Percentiles rank a stretch among this genome's conserved stretches.
Evolutionary conservation across 2,329 filamentous ascomycete species (phyloP).

Genomic region (Fusarium domesticum): DNA sequence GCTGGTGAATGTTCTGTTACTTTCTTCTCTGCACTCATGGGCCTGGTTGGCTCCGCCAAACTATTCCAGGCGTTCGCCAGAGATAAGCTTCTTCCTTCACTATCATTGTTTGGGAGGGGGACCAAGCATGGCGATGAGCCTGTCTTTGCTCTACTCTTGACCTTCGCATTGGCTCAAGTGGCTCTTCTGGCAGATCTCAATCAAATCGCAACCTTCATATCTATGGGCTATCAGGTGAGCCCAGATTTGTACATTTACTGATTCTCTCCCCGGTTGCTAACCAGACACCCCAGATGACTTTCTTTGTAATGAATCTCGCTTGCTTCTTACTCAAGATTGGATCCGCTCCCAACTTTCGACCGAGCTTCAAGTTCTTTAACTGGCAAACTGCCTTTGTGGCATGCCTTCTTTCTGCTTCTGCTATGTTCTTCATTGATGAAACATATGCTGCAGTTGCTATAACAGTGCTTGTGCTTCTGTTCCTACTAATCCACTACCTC

Average conservation of each 20-base stretch:
- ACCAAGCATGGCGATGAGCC: constrained; percentile 72
- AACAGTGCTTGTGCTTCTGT: constrained; percentile 70
- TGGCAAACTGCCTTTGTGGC: constrained; percentile 78
- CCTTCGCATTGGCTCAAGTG: constrained; percentile 71
- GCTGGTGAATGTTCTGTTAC: constrained; percentile 80
- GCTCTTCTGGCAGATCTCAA: constrained; percentile 82
- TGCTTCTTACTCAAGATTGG: constrained; percentile 85
- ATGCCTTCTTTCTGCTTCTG: constrained; percentile 69
- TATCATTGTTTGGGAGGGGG: constrained; percentile 71
- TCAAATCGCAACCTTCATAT: constrained; percentile 83
- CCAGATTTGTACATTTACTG: neutral
- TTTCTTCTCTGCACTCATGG: constrained; percentile 85
- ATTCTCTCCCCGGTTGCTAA: constrained; percentile 6
- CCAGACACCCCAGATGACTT: constrained; percentile 64
- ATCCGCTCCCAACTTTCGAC: constrained; percentile 84
- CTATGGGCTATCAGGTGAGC: constrained; percentile 76
- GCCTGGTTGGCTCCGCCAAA: constrained; percentile 80
- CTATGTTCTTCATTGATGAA: constrained; percentile 89
- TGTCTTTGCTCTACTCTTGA: constrained; percentile 70
- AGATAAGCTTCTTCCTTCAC: constrained; percentile 74
- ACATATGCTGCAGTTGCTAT: constrained; percentile 76
- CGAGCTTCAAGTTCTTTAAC: constrained; percentile 85
- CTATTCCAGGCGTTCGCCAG: constrained; percentile 78
- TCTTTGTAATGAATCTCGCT: constrained; percentile 82
- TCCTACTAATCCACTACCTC: constrained; percentile 80